Evolutionary conservation across 2,329 filamentous ascomycete genomes (phyloP).

Genomic region (Pochonia chlamydosporia): DNA sequence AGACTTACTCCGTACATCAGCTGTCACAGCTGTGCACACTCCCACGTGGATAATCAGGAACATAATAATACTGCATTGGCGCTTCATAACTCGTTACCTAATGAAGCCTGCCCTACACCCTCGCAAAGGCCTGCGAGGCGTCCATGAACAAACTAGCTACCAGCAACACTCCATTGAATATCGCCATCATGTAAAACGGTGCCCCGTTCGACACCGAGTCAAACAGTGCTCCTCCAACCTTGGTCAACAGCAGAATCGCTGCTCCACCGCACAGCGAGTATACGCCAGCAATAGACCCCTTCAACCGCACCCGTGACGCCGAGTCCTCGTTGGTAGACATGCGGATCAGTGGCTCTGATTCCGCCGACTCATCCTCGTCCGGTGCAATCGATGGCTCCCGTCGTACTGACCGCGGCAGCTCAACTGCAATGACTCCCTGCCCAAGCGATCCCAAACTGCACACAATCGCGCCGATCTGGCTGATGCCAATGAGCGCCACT

Average conservation of each 20-base stretch:
- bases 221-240: slow-evolving; percentile 82
- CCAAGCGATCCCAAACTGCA: slow-evolving; percentile 88
- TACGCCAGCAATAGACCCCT: slow-evolving; percentile 90
- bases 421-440: slow-evolving; percentile 62
- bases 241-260: slow-evolving; percentile 86
- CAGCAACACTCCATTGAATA: slow-evolving; percentile 73
- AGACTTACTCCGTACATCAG: too few species aligned
- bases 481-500: slow-evolving; percentile 77
- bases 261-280: slow-evolving; percentile 88
- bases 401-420: slow-evolving; percentile 25
- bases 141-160: slow-evolving; percentile 48
- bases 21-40: too few species aligned
- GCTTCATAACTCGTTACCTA: slow-evolving; percentile 10
- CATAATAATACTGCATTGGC: neutral
- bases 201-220: slow-evolving; percentile 68
- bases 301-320: slow-evolving; percentile 56
- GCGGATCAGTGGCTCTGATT: slow-evolving; percentile 35
- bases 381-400: slow-evolving; percentile 22
- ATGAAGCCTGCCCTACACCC: slow-evolving; percentile 4
- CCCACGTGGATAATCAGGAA: too few species aligned
- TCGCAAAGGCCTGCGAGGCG: slow-evolving; percentile 32
- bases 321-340: slow-evolving; percentile 23
- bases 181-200: slow-evolving; percentile 92
- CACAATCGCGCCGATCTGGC: slow-evolving; percentile 94
- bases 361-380: slow-evolving; percentile 34